phyloP scores from a whole-genome alignment of 768 basidiomycete genomes.

The Hypsizygus marmoreus region DNA sequence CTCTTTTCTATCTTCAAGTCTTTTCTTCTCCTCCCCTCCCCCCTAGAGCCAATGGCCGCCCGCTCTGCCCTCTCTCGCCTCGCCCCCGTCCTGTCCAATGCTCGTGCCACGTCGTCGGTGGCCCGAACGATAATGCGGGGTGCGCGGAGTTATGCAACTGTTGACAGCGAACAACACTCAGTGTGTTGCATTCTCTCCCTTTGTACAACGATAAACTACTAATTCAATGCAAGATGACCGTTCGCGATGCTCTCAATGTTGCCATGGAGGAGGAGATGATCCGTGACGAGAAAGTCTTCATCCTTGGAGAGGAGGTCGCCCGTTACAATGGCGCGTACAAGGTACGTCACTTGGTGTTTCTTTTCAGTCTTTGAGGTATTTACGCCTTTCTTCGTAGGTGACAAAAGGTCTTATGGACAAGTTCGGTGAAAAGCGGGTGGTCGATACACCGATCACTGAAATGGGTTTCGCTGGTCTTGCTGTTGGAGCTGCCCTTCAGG shows the following conservation, averaged over 20 bases:
- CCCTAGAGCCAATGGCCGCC: conserved; percentile 58
- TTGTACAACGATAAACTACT: conserved; percentile 10
- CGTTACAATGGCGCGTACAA: conserved; percentile 98
- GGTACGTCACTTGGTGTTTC: conserved; percentile 41
- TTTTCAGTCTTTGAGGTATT: conserved; percentile 2
- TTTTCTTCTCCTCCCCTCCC: conserved; percentile 30
- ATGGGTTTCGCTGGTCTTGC: conserved; percentile 99
- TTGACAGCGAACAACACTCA: conserved; percentile 45
- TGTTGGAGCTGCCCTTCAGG: conserved; percentile 91
- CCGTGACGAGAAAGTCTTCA: conserved; percentile 91
- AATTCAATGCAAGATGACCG: conserved; percentile 75
- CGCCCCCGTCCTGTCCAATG: conserved; percentile 55
- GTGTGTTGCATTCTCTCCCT: conserved; percentile 32
- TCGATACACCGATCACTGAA: conserved; percentile 97
- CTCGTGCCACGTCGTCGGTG: conserved; percentile 45
- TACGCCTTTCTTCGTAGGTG: conserved; percentile 53
- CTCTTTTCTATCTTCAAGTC: too few species aligned
- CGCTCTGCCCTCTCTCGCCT: conserved; percentile 67
- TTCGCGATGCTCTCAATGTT: conserved; percentile 94
- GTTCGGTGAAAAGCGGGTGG: conserved; percentile 97
- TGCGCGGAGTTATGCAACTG: conserved; percentile 66
- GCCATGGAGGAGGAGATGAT: conserved; percentile 99
- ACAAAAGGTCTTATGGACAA: conserved; percentile 99
- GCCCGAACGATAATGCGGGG: conserved; percentile 42
- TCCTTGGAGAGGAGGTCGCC: conserved; percentile 97